A percentile compares a stretch with the other conserved stretches of the same genome.
Conservation (phyloP, 345 rosid species). For the Hypericum perforatum region DNA sequence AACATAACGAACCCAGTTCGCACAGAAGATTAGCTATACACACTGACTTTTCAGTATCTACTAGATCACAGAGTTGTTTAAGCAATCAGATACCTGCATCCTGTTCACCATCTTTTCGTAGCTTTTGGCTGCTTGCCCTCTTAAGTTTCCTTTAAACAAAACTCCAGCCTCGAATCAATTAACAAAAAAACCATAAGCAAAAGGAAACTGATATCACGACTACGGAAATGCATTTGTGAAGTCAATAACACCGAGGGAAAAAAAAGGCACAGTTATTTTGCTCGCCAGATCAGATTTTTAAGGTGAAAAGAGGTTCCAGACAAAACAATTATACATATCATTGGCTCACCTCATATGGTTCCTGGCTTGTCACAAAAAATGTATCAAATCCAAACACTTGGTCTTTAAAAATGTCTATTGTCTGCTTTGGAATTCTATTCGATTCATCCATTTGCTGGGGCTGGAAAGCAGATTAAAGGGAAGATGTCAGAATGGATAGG, state of each 20-base stretch:
- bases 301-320: not conserved
- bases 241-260: too few species aligned
- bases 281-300: too few species aligned
- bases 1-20: not conserved
- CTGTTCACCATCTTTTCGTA: slow-evolving; percentile 69
- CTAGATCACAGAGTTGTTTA: too few species aligned
- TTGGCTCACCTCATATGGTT: slow-evolving; percentile 81
- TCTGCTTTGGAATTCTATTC: slow-evolving; percentile 71
- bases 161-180: slow-evolving; percentile 48
- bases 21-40: slow-evolving; percentile 5
- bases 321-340: not conserved
- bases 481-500: slow-evolving; percentile 13
- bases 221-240: too few species aligned
- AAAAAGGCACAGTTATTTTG: too few species aligned
- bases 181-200: not conserved
- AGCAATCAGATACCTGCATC: slow-evolving; percentile 39
- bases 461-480: slow-evolving; percentile 34
- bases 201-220: too few species aligned
- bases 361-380: slow-evolving; percentile 89
- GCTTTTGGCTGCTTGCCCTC: slow-evolving; percentile 76
- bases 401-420: slow-evolving; percentile 68
- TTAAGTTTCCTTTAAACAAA: slow-evolving; percentile 84
- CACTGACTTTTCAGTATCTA: too few species aligned
- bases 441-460: slow-evolving; percentile 65
- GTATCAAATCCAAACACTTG: slow-evolving; percentile 97